Evolutionary conservation across 1,284 basidiomycete species (phyloP).

Genomic region (Cutaneotrichosporon sp.): DNA sequence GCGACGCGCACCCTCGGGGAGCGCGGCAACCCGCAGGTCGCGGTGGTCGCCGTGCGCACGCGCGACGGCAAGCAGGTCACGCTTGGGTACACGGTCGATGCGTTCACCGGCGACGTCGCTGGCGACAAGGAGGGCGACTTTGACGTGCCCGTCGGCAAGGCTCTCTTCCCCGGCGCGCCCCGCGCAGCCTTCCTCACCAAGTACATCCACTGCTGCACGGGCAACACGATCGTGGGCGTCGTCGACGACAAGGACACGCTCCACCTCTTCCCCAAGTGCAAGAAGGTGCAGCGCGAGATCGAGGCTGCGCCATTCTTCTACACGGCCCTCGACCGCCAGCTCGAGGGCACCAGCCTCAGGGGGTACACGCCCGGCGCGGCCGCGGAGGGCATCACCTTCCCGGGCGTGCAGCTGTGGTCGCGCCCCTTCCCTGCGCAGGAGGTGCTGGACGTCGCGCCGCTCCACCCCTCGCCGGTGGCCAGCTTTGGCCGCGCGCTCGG

Average conservation of each 20-base stretch:
- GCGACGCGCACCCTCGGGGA: constrained; percentile 41
- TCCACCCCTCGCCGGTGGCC: constrained; percentile 62
- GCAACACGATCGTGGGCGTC: constrained; percentile 44
- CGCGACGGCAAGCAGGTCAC: constrained; percentile 51
- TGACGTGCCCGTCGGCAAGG: constrained; percentile 38
- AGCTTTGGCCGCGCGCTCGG: constrained; percentile 81
- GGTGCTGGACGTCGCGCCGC: constrained; percentile 37
- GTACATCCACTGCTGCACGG: constrained; percentile 47
- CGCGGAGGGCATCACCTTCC: constrained; percentile 12
- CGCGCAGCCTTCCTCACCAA: constrained; percentile 43
- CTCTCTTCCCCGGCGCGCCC: constrained; percentile 36
- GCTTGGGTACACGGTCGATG: constrained; percentile 75
- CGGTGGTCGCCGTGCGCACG: constrained; percentile 38
- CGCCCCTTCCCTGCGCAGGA: constrained; percentile 64
- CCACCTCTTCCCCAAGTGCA: constrained; percentile 52
- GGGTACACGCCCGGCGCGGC: constrained; percentile 20
- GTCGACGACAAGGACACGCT: constrained; percentile 37
- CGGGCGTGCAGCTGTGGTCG: constrained; percentile 59
- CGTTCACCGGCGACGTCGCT: constrained; percentile 66
- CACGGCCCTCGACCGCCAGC: constrained; percentile 21
- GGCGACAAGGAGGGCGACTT: constrained; percentile 29
- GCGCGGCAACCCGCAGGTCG: constrained; percentile 41
- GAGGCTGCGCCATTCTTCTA: constrained; percentile 39
- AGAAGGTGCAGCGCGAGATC: constrained; percentile 42
- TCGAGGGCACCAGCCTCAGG: constrained; percentile 28